These are phyloP conservation scores for Miscanthus lutarioriparius DNA, from an alignment of 176 grass and related monocot genomes.

Conservation along the genomic window DNA sequence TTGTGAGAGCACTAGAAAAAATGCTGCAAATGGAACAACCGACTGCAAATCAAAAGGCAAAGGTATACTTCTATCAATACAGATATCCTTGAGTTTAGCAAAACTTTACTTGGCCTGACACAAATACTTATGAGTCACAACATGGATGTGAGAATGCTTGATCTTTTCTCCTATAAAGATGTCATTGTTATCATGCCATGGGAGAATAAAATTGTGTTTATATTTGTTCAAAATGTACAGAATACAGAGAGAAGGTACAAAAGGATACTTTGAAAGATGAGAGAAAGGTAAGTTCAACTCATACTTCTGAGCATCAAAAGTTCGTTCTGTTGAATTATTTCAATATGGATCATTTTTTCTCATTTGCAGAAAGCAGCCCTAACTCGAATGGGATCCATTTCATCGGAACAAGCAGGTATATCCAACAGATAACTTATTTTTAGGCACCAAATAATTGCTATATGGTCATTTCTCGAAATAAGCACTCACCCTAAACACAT, in stretches of 20 bases:
- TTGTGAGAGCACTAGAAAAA: constrained; percentile 59
- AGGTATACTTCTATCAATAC: constrained; percentile 35
- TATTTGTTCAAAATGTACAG: constrained; percentile 44
- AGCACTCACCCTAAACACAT: not conserved
- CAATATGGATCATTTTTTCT: constrained; percentile 8
- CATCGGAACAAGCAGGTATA: constrained; percentile 66
- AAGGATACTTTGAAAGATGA: constrained; percentile 54
- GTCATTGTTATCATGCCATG: not conserved
- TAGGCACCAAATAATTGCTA: not conserved
- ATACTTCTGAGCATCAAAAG: not conserved
- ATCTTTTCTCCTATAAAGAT: not conserved
- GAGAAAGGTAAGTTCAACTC: constrained; percentile 45
- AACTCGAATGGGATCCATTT: constrained; percentile 56
- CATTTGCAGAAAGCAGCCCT: constrained; percentile 54
- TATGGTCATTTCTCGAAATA: not conserved
- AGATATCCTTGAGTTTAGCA: not conserved
- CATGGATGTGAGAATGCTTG: not conserved
- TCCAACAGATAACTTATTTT: not conserved
- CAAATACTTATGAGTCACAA: not conserved
- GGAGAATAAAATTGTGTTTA: constrained; percentile 27
- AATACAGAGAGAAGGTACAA: constrained; percentile 46
- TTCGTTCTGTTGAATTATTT: not conserved
- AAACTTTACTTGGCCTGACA: not conserved
- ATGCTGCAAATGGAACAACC: constrained; percentile 44
- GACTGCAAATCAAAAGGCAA: constrained; percentile 51